Evolutionary conservation across 768 basidiomycete species (phyloP), one percentile per base, ranked within the genome.

Genomic region (Pisolithus tinctorius): DNA sequence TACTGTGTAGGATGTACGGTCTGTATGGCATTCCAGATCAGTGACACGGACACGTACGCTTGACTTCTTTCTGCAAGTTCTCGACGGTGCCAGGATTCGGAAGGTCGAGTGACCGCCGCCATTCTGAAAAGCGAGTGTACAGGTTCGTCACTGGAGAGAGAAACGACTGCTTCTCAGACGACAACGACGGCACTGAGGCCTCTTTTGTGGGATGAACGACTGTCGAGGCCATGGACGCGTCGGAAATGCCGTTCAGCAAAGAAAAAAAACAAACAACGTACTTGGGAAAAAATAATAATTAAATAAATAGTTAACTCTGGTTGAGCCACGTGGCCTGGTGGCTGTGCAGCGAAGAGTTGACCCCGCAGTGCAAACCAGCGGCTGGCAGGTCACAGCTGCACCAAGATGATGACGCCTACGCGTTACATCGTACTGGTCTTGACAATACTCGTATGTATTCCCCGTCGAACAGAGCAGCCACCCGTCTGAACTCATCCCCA

Each of bases 51-150:
- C 39, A 46, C 82, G 54, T 60, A 95, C 94, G 70, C 72, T 93
- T 94, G 60, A 90, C 84, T 72, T 98, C 94, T 73, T 90, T 92
- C 60, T 87, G 86, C 56, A 97, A 76, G 67, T 89, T 92, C 78
- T 98, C 94, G 42, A 86, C 83, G 14, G 88, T 84, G 50, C 94
- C 94, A n/a, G 94, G 94, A 69, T 90, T 88, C 38, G 91, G 82
- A 46, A 98, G 74, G 45, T 83, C 87, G 57, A 94, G 76, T 55
- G 82, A 78, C 60, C 81, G 78, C 60, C 93, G 83, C 88, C 92
- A 94, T 65, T 79, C 73, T 53, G 85, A 77, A 69, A 95, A 83
- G 51, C 84, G 81, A 60, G 80, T 75, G 68, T 86, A 88, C 23
- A 79, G 73, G 67, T 76, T 81, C 47, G 78, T 76, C 52, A 91